These are phyloP conservation scores for Mortierella sp. DNA, from an alignment of 371 early-diverging fungal species.

Conservation along the genomic window DNA sequence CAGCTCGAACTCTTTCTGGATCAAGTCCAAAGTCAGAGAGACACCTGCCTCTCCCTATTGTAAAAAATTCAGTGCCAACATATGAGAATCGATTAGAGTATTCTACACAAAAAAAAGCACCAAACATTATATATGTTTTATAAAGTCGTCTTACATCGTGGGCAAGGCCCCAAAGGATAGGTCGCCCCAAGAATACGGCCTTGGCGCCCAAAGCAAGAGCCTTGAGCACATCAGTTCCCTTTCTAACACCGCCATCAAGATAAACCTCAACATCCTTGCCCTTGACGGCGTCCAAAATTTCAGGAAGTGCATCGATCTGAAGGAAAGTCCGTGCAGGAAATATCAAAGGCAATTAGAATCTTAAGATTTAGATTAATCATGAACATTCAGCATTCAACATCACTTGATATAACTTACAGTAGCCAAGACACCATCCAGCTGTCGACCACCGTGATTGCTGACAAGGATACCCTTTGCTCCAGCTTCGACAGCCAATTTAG, in stretches of 20 bases:
- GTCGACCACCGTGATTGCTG: constrained; percentile 97
- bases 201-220: constrained; percentile 95
- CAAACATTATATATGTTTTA: too few species aligned
- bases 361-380: not conserved
- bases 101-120: too few species aligned
- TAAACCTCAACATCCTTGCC: constrained; percentile 83
- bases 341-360: not conserved
- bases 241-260: constrained; percentile 93
- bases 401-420: constrained; percentile 35
- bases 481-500: constrained; percentile 81
- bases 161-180: constrained; percentile 73
- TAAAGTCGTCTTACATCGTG: constrained; percentile 45
- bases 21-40: constrained; percentile 73
- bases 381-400: not conserved
- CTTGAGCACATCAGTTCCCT: constrained; percentile 93
- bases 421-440: constrained; percentile 85
- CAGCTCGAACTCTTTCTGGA: constrained; percentile 82
- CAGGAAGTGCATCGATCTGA: constrained; percentile 87
- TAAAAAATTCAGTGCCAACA: not conserved
- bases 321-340: not conserved
- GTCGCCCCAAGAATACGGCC: constrained; percentile 95
- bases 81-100: not conserved
- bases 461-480: constrained; percentile 90
- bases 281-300: constrained; percentile 80
- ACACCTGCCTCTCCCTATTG: constrained; percentile 81